A percentile compares a stretch with the other conserved stretches of the same genome.
Conservation (phyloP, 352 stramenopile species). For the Thalassiosira livingstoniorum region DNA sequence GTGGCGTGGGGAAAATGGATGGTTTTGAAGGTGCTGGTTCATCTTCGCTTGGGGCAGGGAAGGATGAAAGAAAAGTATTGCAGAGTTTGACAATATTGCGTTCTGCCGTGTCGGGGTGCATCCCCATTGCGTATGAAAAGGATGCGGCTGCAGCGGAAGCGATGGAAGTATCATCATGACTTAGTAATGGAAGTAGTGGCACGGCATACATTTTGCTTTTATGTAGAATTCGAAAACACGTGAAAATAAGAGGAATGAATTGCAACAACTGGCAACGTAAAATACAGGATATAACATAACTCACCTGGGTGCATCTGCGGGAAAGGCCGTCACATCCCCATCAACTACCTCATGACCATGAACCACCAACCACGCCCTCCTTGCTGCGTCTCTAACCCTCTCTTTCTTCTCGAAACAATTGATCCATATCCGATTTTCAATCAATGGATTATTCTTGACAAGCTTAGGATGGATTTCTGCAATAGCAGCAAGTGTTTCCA, state of each 20-base stretch:
- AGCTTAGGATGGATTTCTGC: constrained; percentile 69
- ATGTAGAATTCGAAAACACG: too few relatives aligned
- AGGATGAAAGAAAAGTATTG: constrained; percentile 78
- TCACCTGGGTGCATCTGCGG: too few relatives aligned
- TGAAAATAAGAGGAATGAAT: too few relatives aligned
- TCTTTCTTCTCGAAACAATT: constrained; percentile 80
- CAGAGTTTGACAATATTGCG: constrained; percentile 81
- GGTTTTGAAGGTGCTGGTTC: constrained; percentile 39
- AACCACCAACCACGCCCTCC: constrained; percentile 70
- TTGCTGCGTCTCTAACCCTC: constrained; percentile 66
- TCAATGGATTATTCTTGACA: constrained; percentile 80
- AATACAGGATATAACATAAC: too few relatives aligned
- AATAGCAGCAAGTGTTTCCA: constrained; percentile 78
- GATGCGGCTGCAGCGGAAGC: constrained; percentile 70
- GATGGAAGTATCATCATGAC: constrained; percentile 69
- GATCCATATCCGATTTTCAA: constrained; percentile 85
- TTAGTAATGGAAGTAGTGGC: constrained; percentile 78
- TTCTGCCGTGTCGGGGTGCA: constrained; percentile 69
- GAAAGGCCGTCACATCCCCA: constrained; percentile 16
- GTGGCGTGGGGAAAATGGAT: constrained; percentile 36
- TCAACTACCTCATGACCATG: constrained; percentile 52
- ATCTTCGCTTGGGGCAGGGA: constrained; percentile 59
- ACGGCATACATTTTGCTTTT: constrained; percentile 82
- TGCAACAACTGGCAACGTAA: too few relatives aligned
- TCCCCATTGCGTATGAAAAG: constrained; percentile 68